Conservation (phyloP, 2,329 filamentous ascomycete genomes). For the Penicillium sp. region DNA sequence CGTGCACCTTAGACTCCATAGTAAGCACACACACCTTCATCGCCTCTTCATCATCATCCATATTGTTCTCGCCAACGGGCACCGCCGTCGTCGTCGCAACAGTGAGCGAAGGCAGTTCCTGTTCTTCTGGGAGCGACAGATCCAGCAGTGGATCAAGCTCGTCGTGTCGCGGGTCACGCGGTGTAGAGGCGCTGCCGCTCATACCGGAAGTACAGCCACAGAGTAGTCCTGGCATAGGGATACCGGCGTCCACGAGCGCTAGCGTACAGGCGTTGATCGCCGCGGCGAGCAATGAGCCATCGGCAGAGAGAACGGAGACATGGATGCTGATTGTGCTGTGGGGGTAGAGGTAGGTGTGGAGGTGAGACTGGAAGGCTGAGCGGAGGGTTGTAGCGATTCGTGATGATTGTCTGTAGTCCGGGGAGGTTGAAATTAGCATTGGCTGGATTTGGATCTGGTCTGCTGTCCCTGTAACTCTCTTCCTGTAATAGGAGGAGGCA, state of each 20-base stretch:
- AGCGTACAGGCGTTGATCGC: slow-evolving; percentile 89
- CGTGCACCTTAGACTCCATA: slow-evolving; percentile 86
- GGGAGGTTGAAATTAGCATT: not conserved
- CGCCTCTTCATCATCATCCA: slow-evolving; percentile 43
- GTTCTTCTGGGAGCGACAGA: slow-evolving; percentile 49
- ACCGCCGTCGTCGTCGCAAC: slow-evolving; percentile 64
- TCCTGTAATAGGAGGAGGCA: too few species aligned
- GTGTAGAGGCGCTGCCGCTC: slow-evolving; percentile 49
- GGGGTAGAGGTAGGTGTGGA: slow-evolving; percentile 86
- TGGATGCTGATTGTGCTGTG: slow-evolving; percentile 80
- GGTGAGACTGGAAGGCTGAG: slow-evolving; percentile 70
- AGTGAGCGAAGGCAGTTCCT: slow-evolving; percentile 85
- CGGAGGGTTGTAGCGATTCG: slow-evolving; percentile 65
- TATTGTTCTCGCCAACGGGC: slow-evolving; percentile 57
- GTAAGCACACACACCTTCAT: slow-evolving; percentile 72
- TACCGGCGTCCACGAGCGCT: slow-evolving; percentile 88
- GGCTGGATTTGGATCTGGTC: not conserved
- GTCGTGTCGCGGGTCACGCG: slow-evolving; percentile 43
- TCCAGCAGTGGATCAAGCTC: slow-evolving; percentile 46
- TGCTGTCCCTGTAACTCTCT: not conserved
- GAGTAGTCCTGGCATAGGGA: slow-evolving; percentile 92
- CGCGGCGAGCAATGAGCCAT: slow-evolving; percentile 85
- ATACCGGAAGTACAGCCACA: slow-evolving; percentile 82
- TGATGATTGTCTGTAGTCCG: slow-evolving; percentile 63
- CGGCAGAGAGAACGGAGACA: slow-evolving; percentile 83